A percentile compares a stretch with the other conserved stretches of the same genome.
phyloP scores from a whole-genome alignment of 2,329 filamentous ascomycete genomes.

The Ophiostoma populinum region DNA sequence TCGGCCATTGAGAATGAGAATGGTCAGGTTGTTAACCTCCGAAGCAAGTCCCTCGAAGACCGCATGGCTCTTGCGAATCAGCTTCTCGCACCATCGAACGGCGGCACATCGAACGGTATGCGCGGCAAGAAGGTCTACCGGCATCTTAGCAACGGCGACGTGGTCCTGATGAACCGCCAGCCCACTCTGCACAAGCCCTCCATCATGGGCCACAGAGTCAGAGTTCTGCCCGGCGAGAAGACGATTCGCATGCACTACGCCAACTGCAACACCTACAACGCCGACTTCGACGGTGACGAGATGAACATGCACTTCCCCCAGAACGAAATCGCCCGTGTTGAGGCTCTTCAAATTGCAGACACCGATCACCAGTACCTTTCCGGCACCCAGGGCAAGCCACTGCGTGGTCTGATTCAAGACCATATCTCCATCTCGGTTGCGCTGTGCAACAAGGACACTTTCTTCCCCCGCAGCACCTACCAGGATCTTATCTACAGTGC shows the following conservation, averaged over 20 bases:
- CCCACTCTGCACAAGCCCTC: slow-evolving; percentile 96
- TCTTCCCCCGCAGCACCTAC: slow-evolving; percentile 77
- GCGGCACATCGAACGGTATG: slow-evolving; percentile 53
- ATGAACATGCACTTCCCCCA: slow-evolving; percentile 99
- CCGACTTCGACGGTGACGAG: slow-evolving; percentile 97
- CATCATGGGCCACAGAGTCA: slow-evolving; percentile 93
- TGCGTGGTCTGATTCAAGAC: slow-evolving; percentile 94
- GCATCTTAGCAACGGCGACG: slow-evolving; percentile 89
- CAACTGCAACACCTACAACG: slow-evolving; percentile 98
- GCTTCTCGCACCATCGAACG: slow-evolving; percentile 68
- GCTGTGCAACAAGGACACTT: slow-evolving; percentile 79
- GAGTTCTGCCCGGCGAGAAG: slow-evolving; percentile 84
- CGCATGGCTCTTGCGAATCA: slow-evolving; percentile 82
- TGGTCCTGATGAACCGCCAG: slow-evolving; percentile 97
- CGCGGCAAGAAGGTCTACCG: slow-evolving; percentile 93
- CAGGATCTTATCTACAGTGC: slow-evolving; percentile 88
- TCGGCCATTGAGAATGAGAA: slow-evolving; percentile 91
- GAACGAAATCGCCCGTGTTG: slow-evolving; percentile 82
- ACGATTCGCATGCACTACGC: slow-evolving; percentile 99
- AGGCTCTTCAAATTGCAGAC: slow-evolving; percentile 84
- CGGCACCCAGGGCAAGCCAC: slow-evolving; percentile 78
- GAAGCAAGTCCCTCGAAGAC: slow-evolving; percentile 76
- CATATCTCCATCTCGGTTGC: slow-evolving; percentile 89
- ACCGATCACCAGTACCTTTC: slow-evolving; percentile 96
- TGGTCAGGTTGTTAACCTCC: slow-evolving; percentile 74